Evolutionary conservation across 371 early-diverging fungal species (phyloP), one percentile per base, ranked within the genome.

Genomic region (Blastocladiella emersonii): DNA sequence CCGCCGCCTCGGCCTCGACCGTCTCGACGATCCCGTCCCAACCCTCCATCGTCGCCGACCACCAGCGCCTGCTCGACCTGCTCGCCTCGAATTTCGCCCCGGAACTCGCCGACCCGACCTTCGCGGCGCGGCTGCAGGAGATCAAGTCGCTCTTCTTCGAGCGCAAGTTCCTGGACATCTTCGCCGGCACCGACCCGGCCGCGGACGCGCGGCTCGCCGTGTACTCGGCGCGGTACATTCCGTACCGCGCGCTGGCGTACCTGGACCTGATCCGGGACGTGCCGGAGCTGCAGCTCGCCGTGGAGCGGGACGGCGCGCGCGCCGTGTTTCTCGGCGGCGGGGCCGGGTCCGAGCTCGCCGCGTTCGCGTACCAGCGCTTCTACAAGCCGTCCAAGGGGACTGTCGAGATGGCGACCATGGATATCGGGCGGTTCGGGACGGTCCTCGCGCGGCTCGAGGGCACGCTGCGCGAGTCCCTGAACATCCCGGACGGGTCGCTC

Each of bases 181-280:
- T 51, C 23, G 8, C 19, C 10, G 53, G 53, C 17, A n/a, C n/a
- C n/a, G 53, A 51, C 30, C 53, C 53, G 32, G 30, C 53, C 30
- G 30, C 30, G 27, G n/a, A n/a, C n/a, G n/a, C n/a, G n/a, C n/a
- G n/a, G n/a, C 30, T 51, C 30, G 15, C 53, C 27, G 30, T 23
- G 1, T 51, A 51, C 53, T 51, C 53, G 53, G 53, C 53, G 23
- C 53, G 53, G 32, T 51, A 51, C 53, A 51, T 51, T 30, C 32
- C 53, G 53, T 25, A 30, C 53, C 53, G 53, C 53, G 19, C 53
- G 17, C 32, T 51, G 30, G 53, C 53, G 1, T 51, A 51, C 53
- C 32, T 51, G 30, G 53, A 51, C 30, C 32, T 51, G 30, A 30
- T 51, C 17, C 32, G 30, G 30, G 30, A 30, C 32, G 53, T 51